These are phyloP conservation scores for Barnettozyma populi DNA, from an alignment of 805 yeast genomes.

Conservation along the genomic window DNA sequence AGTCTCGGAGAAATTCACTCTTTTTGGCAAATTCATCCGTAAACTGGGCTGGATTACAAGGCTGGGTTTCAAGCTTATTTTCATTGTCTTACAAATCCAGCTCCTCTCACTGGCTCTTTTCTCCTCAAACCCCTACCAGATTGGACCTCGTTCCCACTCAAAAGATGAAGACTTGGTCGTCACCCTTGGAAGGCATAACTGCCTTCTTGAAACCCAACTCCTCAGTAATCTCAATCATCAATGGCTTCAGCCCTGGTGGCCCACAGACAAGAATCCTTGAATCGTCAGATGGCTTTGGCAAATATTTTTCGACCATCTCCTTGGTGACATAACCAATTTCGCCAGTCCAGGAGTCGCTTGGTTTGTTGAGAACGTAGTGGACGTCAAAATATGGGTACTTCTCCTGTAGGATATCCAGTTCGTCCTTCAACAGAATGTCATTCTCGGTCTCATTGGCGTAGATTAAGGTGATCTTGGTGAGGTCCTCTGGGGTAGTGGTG, in stretches of 20 bases:
- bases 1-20: neutral
- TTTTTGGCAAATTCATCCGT: neutral
- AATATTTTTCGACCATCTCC: slow-evolving; percentile 46
- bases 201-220: slow-evolving; percentile 56
- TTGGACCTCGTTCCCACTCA: slow-evolving; percentile 18
- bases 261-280: slow-evolving; percentile 68
- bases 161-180: slow-evolving; percentile 55
- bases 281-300: slow-evolving; percentile 46
- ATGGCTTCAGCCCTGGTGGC: slow-evolving; percentile 61
- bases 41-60: no score
- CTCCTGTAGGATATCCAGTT: slow-evolving; percentile 61
- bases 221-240: slow-evolving; percentile 42
- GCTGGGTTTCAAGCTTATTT: neutral
- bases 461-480: slow-evolving; percentile 54
- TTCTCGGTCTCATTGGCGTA: slow-evolving; percentile 74
- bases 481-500: slow-evolving; percentile 63
- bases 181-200: slow-evolving; percentile 39
- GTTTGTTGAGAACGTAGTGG: slow-evolving; percentile 50
- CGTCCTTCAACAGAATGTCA: slow-evolving; percentile 67
- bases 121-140: neutral
- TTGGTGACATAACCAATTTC: slow-evolving; percentile 54
- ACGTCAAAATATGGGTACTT: slow-evolving; percentile 60
- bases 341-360: slow-evolving; percentile 51
- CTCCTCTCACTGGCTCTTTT: neutral
- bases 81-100: neutral